Conservation (phyloP, 805 yeast genomes). For the Yamadazyma phyllophila region DNA sequence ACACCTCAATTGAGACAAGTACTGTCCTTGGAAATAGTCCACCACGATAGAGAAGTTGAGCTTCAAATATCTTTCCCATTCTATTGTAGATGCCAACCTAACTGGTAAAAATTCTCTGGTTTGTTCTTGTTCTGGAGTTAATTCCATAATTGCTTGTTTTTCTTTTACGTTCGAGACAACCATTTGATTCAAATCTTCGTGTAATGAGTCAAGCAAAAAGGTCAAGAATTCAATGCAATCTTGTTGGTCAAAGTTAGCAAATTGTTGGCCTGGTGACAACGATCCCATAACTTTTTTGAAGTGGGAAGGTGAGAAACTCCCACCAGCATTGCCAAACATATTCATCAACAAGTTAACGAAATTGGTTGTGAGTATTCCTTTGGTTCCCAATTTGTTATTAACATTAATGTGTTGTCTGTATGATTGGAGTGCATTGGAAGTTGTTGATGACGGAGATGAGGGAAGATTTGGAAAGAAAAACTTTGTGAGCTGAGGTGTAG, state of each 20-base stretch:
- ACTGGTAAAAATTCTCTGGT: conserved; percentile 70
- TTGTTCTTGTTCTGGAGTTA: conserved; percentile 61
- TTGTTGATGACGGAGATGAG: conserved; percentile 14
- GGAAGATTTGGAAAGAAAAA: conserved; percentile 49
- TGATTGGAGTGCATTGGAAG: conserved; percentile 31
- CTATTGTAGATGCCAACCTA: conserved; percentile 79
- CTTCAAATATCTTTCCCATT: conserved; percentile 86
- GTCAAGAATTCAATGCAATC: conserved; percentile 83
- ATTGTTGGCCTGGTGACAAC: conserved; percentile 55
- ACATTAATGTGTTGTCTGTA: conserved; percentile 70
- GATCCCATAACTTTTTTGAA: conserved; percentile 71
- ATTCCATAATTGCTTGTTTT: conserved; percentile 42
- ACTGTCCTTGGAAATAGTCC: conserved; percentile 86
- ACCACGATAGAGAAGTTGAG: conserved; percentile 78
- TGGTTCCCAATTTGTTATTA: conserved; percentile 72
- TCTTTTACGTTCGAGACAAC: conserved; percentile 28
- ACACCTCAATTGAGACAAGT: conserved; percentile 74
- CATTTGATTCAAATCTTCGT: conserved; percentile 81
- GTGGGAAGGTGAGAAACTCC: conserved; percentile 54
- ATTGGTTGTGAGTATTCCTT: conserved; percentile 70
- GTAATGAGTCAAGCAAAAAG: conserved; percentile 70
- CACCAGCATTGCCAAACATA: conserved; percentile 49
- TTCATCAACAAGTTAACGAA: conserved; percentile 60
- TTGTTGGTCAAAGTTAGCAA: conserved; percentile 71
- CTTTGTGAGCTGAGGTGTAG: conserved; percentile 61